phyloP scores from a whole-genome alignment of 148 eudicot genomes.

The Chenopodium formosanum region DNA sequence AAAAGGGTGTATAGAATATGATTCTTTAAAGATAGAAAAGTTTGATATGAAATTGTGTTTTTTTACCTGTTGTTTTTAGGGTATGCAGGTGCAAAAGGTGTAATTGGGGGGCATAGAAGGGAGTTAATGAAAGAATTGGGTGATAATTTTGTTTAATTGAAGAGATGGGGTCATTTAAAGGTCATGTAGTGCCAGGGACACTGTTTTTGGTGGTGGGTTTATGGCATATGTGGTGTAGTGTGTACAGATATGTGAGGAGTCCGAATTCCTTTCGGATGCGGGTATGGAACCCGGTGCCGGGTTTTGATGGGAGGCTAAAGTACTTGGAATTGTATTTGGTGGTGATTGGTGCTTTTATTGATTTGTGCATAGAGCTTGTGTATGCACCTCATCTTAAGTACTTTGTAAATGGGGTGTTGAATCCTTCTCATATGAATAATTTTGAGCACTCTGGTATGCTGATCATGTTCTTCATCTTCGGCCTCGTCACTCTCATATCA shows the following conservation, averaged over 20 bases:
- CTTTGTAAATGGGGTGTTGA: conserved; percentile 70
- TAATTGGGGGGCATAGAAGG: conserved; percentile 1
- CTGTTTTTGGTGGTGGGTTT: conserved; percentile 76
- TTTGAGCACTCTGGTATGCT: conserved; percentile 98
- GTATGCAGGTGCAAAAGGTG: conserved; percentile 1
- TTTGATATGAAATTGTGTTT: conserved; percentile 1
- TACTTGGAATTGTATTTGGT: conserved; percentile 84
- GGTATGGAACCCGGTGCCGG: conserved; percentile 89
- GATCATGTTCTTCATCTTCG: conserved; percentile 88
- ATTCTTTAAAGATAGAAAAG: conserved; percentile 10
- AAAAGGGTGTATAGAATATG: conserved; percentile 10
- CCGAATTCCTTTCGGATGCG: conserved; percentile 59
- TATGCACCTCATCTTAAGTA: conserved; percentile 81
- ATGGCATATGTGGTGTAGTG: conserved; percentile 83
- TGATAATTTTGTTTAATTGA: conserved; percentile 9
- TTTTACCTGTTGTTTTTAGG: conserved; percentile 17
- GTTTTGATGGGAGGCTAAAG: conserved; percentile 71
- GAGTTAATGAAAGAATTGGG: conserved; percentile 22
- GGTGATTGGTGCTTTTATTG: conserved; percentile 75
- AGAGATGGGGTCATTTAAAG: conserved; percentile 88
- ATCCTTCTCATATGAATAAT: conserved; percentile 76
- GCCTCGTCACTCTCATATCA: conserved; percentile 59
- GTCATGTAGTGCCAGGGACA: conserved; percentile 92
- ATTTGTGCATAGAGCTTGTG: conserved; percentile 86
- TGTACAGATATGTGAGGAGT: conserved; percentile 52